phyloP scores from a whole-genome alignment of 768 basidiomycete genomes.

The Crassisporium funariophilum region DNA sequence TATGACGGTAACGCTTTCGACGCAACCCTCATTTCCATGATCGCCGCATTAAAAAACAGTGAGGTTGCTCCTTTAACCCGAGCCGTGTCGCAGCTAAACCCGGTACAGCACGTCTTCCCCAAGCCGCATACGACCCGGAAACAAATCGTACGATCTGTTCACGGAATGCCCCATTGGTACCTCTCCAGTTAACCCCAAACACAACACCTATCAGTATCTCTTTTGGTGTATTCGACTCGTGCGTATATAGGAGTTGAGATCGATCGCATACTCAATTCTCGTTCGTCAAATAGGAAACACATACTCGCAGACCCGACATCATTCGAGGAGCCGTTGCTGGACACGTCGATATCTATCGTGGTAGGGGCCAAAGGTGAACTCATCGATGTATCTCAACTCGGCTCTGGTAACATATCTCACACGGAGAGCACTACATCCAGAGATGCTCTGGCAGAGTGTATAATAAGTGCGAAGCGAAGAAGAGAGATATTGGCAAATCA shows the following conservation, averaged over 20 bases:
- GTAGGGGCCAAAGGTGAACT: slow-evolving; percentile 53
- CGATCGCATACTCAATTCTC: neutral
- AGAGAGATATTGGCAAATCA: slow-evolving; percentile 9
- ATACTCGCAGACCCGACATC: slow-evolving; percentile 84
- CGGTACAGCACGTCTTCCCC: slow-evolving; percentile 69
- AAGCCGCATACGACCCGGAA: slow-evolving; percentile 72
- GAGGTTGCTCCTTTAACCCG: no score
- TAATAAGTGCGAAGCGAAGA: slow-evolving; percentile 34
- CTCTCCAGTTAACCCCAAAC: slow-evolving; percentile 44
- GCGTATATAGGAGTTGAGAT: neutral
- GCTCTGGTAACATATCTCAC: slow-evolving; percentile 30
- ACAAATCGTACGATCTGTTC: slow-evolving; percentile 65
- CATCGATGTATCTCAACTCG: slow-evolving; percentile 57
- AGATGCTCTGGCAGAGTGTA: slow-evolving; percentile 40
- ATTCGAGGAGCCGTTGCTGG: slow-evolving; percentile 88
- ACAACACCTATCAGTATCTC: slow-evolving; percentile 56
- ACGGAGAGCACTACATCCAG: slow-evolving; percentile 20
- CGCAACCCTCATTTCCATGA: slow-evolving; percentile 84
- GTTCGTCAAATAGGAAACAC: slow-evolving; percentile 45
- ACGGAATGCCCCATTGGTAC: slow-evolving; percentile 39
- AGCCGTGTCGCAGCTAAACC: no score
- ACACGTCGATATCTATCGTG: slow-evolving; percentile 67
- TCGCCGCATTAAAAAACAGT: slow-evolving; percentile 87
- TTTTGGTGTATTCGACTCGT: slow-evolving; percentile 87
- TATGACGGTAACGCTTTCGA: slow-evolving; percentile 97